These are phyloP conservation scores for Sugiyamaella paludigena DNA, from an alignment of 1,139 yeast genomes.

Conservation along the genomic window DNA sequence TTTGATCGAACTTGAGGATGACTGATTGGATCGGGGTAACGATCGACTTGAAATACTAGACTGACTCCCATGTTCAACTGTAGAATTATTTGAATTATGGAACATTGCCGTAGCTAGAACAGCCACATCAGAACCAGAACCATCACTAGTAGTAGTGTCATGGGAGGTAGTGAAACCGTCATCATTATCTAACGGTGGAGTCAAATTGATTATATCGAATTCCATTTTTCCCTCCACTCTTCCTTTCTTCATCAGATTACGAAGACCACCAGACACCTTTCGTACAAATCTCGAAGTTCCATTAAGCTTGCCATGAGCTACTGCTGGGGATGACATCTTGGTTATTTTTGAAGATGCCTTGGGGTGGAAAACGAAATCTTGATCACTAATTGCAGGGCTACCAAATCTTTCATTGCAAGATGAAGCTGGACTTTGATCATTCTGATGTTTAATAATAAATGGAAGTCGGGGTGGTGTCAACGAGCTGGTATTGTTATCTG, in stretches of 20 bases:
- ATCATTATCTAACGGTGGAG: conserved; percentile 13
- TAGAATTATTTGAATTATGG: conserved; percentile 15
- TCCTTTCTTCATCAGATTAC: conserved; percentile 16
- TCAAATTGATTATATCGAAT: conserved; percentile 17
- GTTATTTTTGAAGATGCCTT: neutral
- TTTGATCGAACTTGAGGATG: conserved; percentile 9
- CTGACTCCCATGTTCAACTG: conserved; percentile 14
- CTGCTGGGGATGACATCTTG: neutral
- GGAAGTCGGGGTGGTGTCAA: conserved; percentile 4
- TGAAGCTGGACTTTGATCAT: neutral
- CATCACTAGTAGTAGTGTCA: neutral
- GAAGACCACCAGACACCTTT: conserved; percentile 23
- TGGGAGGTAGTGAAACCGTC: neutral
- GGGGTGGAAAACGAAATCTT: neutral
- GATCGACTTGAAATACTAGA: conserved; percentile 16
- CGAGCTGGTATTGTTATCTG: conserved; percentile 10
- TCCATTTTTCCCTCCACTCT: conserved; percentile 14
- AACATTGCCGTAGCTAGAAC: conserved; percentile 12
- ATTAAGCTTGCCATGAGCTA: neutral
- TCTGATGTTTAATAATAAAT: neutral
- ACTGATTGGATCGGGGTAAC: conserved; percentile 13
- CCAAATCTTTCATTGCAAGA: neutral
- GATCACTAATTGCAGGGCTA: conserved; percentile 2
- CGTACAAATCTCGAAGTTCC: conserved; percentile 18
- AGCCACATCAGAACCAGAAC: neutral